Conservation (phyloP, 2,329 filamentous ascomycete species). For the Tolypocladium nubicola region DNA sequence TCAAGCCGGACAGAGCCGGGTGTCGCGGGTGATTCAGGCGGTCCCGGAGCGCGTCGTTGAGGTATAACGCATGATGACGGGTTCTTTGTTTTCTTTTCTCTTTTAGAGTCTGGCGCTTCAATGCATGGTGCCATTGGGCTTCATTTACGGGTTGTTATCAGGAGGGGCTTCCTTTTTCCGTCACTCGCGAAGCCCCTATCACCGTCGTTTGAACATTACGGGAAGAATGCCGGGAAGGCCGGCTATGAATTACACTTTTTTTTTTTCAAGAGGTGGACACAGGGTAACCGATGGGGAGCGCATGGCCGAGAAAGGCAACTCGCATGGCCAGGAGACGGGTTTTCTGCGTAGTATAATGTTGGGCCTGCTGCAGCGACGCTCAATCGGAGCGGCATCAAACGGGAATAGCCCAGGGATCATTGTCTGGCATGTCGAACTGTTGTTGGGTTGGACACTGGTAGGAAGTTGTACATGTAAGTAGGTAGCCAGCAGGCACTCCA, state of each 20-base stretch:
- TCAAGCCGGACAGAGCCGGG: conserved; percentile 13
- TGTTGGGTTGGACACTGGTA: not conserved
- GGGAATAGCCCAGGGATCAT: not conserved
- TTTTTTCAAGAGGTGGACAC: not conserved
- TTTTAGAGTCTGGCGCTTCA: conserved; percentile 8
- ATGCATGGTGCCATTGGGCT: not conserved
- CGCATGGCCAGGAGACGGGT: too few species aligned
- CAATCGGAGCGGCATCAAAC: not conserved
- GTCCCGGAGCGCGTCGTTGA: conserved; percentile 14
- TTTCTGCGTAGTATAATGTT: not conserved
- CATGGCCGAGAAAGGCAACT: not conserved
- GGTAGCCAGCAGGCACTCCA: not conserved
- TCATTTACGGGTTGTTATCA: not conserved
- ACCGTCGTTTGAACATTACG: not conserved
- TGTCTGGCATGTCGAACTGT: not conserved
- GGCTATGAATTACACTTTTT: not conserved
- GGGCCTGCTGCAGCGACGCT: not conserved
- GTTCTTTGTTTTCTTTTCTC: conserved; percentile 6
- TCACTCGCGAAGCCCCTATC: not conserved
- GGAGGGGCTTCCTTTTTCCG: not conserved
- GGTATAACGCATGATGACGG: conserved; percentile 11
- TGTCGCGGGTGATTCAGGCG: conserved; percentile 13
- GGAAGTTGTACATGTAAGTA: not conserved
- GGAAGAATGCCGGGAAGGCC: not conserved
- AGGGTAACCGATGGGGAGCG: not conserved